Base-by-base conservation (phyloP, 2,329 filamentous ascomycete genomes). In the Calonectria pseudoturangicola region DNA sequence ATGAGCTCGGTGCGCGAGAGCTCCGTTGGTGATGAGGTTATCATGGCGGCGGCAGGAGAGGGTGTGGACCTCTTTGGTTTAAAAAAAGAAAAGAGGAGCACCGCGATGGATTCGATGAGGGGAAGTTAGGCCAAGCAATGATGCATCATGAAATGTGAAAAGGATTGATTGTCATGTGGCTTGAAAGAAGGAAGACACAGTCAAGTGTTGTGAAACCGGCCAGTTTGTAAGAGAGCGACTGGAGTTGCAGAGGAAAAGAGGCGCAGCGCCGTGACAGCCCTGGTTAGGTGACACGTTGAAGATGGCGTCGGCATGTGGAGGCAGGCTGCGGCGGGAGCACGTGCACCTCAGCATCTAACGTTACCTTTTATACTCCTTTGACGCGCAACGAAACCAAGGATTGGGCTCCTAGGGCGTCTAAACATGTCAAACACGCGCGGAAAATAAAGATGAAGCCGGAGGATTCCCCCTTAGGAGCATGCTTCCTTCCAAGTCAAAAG, bases 1-100 rank as follows among this genome's bases (percentile, higher is more conserved):
- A 90, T 80, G n/a, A 87, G 85, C 82, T 92, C 91, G 66, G 82
- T 82, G 74, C 83, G 83, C 66, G 90, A 88, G 76, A 92, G 90
- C 47, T 79, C 77, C 18, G 81, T 82, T 16, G 75, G 70, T 25
- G 82, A 79, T 47, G 82, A 74, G 66, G 79, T 68, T 39, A 81
- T 76, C 78, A 83, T 83, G 76, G 78, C 78, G 69, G 68, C 66
- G 73, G 73, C 45, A 47, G 60, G 51, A 47, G 28, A 48, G 54
- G 10, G 64, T 25, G 41, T 30, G 39, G 66, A 12, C 30, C 47
- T 30, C 16, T 21, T 21, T 36, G 15, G 39, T 13, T 36, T 36
- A 36, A 36, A 36, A 21, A 45, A 25, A 16, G 51, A 36, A 28
- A 30, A 30, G 45, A 30, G 36, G 36, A 25, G 27, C 33, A n/a